phyloP scores from a whole-genome alignment of 2,329 filamentous ascomycete genomes.

The Calonectria naviculata region DNA sequence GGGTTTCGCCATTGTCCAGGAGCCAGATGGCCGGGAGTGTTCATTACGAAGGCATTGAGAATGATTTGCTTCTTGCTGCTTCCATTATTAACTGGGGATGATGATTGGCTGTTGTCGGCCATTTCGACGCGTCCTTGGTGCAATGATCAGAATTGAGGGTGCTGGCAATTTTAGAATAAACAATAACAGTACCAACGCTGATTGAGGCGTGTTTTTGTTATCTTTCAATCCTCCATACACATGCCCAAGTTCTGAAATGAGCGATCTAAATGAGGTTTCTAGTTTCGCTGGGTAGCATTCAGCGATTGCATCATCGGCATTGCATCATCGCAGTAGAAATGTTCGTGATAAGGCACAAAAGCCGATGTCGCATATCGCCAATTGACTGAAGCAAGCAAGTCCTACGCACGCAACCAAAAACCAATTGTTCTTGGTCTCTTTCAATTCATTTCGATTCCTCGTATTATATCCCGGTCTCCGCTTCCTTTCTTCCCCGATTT shows the following conservation, averaged over 20 bases:
- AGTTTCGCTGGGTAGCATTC: not conserved
- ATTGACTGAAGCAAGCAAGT: not conserved
- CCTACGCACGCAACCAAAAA: not conserved
- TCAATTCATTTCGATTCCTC: too few relatives aligned
- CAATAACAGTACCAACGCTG: too few relatives aligned
- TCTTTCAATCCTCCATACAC: not conserved
- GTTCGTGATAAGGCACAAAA: not conserved
- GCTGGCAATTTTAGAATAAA: too few relatives aligned
- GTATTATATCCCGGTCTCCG: too few relatives aligned
- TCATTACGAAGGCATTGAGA: conserved; percentile 34
- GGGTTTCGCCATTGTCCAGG: conserved; percentile 34
- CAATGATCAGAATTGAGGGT: not conserved
- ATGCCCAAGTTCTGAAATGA: not conserved
- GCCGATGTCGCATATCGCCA: not conserved
- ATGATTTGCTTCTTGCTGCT: conserved; percentile 22
- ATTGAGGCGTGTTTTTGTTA: not conserved
- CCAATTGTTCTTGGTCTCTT: too few relatives aligned
- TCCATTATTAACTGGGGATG: not conserved
- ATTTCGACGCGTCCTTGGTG: not conserved
- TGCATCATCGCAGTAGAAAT: not conserved
- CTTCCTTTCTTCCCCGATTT: not conserved
- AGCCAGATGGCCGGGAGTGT: conserved; percentile 26
- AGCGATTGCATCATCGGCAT: not conserved
- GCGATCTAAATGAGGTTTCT: not conserved
- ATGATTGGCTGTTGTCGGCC: not conserved